Evolutionary conservation across 768 basidiomycete species (phyloP), one percentile per base, ranked within the genome.

Genomic region (Mycena leptocephala): DNA sequence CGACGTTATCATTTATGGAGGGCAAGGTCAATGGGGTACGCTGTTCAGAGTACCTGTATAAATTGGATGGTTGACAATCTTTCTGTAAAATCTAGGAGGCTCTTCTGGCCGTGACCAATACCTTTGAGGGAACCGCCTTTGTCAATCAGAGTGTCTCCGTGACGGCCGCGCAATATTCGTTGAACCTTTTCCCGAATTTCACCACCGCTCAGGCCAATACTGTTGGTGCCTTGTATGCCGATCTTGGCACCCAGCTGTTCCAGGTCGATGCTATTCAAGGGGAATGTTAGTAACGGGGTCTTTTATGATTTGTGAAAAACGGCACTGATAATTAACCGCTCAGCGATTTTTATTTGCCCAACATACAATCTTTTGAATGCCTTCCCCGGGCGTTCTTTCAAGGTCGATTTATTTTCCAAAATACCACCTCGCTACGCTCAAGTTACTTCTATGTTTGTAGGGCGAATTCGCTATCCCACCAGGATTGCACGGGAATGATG

Each of bases 311-410:
- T 9, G 7, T 41, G 18, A 11, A 48, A n/a, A 26, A 53, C 24
- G 26, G 11, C 20, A 24, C 7, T 51, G 61, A 32, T 51, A 24
- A 18, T 59, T 20, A 53, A 22, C 3, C 5, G 26, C 39, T 18
- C 72, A 86, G 86, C 84, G 5, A 84, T 83, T n/a, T 79, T 86
- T 63, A 76, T 83, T 30, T 86, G 85, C 61, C 85, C 85, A 2
- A 80, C 83, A 1, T 84, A 85, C 53, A 77, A 69, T 35, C n/a
- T 85, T 41, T 76, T 85, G 3, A n/a, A 70, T 9, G 65, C 85
- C 10, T 86, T 85, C 66, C 14, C 62, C 6, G 81, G 79, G 24
- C 73, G 76, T 13, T 76, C 83, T 0, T 86, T 79, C 76, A 86
- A 84, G 81, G 85, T 83, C 2, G 14, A 0, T 62, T 37, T 3